phyloP scores from a whole-genome alignment of 75 land plant genomes.

The Cryptomeria japonica region DNA sequence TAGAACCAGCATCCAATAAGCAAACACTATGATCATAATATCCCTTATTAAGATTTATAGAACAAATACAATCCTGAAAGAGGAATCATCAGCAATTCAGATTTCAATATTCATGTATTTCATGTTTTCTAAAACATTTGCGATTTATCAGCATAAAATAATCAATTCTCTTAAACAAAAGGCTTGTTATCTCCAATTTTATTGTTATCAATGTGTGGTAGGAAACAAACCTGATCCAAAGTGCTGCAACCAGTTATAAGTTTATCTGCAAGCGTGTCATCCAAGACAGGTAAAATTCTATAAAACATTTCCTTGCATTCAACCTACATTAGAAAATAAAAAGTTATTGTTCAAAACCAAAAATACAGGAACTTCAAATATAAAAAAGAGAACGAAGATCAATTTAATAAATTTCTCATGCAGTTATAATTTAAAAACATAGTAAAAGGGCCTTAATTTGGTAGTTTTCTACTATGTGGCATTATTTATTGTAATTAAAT shows the following conservation, averaged over 20 bases:
- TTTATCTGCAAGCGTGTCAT: conserved; percentile 80
- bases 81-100: neutral
- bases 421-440: neutral
- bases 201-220: neutral
- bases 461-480: neutral
- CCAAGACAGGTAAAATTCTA: conserved; percentile 70
- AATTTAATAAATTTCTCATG: neutral
- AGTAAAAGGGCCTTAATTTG: neutral
- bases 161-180: neutral
- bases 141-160: neutral
- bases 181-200: neutral
- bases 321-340: conserved; percentile 39
- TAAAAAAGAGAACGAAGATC: neutral
- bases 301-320: conserved; percentile 82
- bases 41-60: neutral
- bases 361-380: neutral
- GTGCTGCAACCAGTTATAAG: conserved; percentile 73
- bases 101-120: conserved; percentile 1
- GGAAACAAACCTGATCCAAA: conserved; percentile 57
- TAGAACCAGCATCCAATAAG: neutral
- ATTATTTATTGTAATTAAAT: neutral
- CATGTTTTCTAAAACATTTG: neutral
- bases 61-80: neutral
- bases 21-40: neutral
- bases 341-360: neutral